A percentile compares a stretch with the other conserved stretches of the same genome.
Conservation (phyloP, 306 rosid genomes). For the Mimosa bimucronata region DNA sequence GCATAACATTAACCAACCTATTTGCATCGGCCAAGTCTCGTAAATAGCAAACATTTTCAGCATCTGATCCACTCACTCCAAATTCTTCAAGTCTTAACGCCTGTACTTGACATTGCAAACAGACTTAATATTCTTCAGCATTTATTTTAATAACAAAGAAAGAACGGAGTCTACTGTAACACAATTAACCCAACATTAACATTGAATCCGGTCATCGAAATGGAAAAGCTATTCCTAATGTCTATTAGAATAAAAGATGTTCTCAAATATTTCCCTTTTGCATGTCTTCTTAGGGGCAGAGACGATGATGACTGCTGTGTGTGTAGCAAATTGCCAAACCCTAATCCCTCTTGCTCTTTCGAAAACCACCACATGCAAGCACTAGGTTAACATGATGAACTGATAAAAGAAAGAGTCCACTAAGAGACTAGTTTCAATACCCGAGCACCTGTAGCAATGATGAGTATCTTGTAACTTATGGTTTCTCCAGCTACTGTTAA, state of each 20-base stretch:
- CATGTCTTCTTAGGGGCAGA: slow-evolving; percentile 14
- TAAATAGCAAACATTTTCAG: slow-evolving; percentile 90
- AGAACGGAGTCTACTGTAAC: not conserved
- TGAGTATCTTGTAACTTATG: slow-evolving; percentile 89
- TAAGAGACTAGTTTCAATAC: slow-evolving; percentile 66
- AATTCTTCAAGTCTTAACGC: slow-evolving; percentile 95
- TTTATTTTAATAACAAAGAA: not conserved
- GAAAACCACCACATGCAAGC: slow-evolving; percentile 19
- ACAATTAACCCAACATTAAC: slow-evolving; percentile 13
- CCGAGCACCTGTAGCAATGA: slow-evolving; percentile 99
- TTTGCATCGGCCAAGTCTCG: slow-evolving; percentile 84
- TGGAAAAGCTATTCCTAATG: slow-evolving; percentile 7
- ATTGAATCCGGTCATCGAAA: slow-evolving; percentile 20
- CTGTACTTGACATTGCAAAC: slow-evolving; percentile 47
- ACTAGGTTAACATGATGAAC: slow-evolving; percentile 14
- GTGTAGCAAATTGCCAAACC: not conserved
- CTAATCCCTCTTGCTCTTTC: slow-evolving; percentile 1
- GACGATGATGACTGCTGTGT: not conserved
- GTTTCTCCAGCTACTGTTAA: slow-evolving; percentile 93
- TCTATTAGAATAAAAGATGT: slow-evolving; percentile 2
- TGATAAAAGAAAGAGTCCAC: slow-evolving; percentile 23
- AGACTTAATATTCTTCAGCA: slow-evolving; percentile 26
- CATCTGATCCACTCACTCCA: slow-evolving; percentile 93
- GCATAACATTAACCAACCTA: slow-evolving; percentile 64
- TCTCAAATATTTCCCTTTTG: slow-evolving; percentile 20